Evolutionary conservation across 2,329 filamentous ascomycete genomes (phyloP), one percentile per base, ranked within the genome.

Genomic region (Waltergamsia citrina): DNA sequence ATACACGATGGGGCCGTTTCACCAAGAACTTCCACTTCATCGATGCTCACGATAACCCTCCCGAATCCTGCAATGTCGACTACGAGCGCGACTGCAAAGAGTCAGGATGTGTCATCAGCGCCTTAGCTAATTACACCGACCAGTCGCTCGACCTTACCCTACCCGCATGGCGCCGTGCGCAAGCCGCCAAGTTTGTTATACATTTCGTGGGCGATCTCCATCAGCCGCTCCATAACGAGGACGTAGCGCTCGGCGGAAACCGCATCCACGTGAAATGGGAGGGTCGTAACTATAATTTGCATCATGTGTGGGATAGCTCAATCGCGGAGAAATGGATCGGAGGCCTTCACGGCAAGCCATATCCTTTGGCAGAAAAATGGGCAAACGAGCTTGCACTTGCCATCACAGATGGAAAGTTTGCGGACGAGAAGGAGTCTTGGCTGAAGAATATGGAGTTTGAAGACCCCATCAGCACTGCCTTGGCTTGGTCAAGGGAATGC

Each of bases 141-240:
- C 67, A 73, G 40, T 51, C 72, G 10, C 53, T 71, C 22, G 67
- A 77, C 44, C 40, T 56, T 7, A 35, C 43, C 6, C 49, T 79
- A 32, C 54, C 53, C 20, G 45, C 52, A 3, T 64, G 57, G 52
- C 62, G 66, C 40, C 65, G 69, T 32, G 62, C 60, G 33, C 69
- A 78, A 53, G 77, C 77, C 3, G 71, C 74, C 49, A 80, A 79
- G 58, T 81, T 81, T 50, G 63, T 79, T 37, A 55, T 78, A 26
- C 74, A 85, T 55, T 84, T 85, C 49, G 56, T 84, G 35, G 76
- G 77, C 35, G 81, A 84, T 52, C 71, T 82, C 39, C 78, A 83
- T 53, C 75, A 82, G 57, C 78, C 78, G 20, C 60, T 82, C 37
- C 78, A 82, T 52, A 71, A 71, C 35, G 78, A 82, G 54, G 65